These are phyloP conservation scores for Silybum marianum DNA, from an alignment of 129 eudicot species.

Conservation along the genomic window DNA sequence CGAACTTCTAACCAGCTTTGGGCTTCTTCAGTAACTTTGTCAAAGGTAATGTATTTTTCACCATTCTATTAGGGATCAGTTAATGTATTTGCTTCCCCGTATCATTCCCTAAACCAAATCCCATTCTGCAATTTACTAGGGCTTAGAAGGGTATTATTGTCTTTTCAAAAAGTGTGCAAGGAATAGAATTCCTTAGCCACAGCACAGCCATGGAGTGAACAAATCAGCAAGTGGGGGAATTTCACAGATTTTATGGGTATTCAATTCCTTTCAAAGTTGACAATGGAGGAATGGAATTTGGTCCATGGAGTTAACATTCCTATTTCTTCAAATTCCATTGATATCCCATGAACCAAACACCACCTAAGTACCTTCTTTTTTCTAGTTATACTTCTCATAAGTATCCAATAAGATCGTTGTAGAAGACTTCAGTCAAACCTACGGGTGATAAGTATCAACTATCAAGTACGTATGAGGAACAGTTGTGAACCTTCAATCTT, in stretches of 20 bases:
- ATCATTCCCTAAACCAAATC: neutral
- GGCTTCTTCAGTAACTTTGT: constrained; percentile 69
- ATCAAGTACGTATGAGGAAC: neutral
- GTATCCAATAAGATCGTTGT: neutral
- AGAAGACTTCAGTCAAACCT: neutral
- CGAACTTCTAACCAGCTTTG: constrained; percentile 72
- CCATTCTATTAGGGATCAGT: neutral
- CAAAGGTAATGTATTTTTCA: constrained; percentile 51
- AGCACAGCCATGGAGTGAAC: neutral
- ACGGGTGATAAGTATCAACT: neutral
- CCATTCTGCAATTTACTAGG: neutral
- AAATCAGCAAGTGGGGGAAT: neutral
- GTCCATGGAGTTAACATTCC: neutral
- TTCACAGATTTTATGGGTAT: neutral
- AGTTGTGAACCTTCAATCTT: neutral
- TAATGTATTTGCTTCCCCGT: neutral
- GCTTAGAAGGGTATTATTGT: neutral
- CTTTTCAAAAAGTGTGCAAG: neutral
- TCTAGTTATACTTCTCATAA: neutral
- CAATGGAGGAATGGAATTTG: neutral
- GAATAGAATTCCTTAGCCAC: neutral
- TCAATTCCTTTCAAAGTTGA: neutral
- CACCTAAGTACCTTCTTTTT: neutral
- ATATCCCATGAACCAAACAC: neutral
- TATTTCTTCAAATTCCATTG: neutral